These are phyloP conservation scores for Coniophora puteana DNA, from an alignment of 1,284 basidiomycete species.

Conservation along the genomic window DNA sequence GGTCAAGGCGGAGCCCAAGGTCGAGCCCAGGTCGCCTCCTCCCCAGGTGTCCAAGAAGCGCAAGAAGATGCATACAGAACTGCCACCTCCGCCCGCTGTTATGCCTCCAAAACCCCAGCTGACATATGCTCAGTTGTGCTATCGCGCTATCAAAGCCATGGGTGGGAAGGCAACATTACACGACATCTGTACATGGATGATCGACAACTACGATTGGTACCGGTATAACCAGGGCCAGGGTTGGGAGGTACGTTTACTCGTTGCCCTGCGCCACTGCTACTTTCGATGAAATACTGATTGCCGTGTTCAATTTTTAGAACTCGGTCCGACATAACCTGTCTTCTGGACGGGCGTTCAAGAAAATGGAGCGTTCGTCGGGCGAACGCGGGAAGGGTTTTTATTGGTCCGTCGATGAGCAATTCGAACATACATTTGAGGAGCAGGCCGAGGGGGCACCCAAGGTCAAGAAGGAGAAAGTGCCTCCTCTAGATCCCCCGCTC, in stretches of 20 bases:
- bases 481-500: conserved; percentile 51
- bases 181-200: conserved; percentile 91
- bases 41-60: conserved; percentile 61
- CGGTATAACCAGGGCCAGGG: conserved; percentile 73
- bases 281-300: no score
- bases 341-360: conserved; percentile 84
- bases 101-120: conserved; percentile 77
- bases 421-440: conserved; percentile 62
- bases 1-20: conserved; percentile 48
- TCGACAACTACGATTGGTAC: conserved; percentile 87
- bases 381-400: conserved; percentile 88
- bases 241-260: conserved; percentile 70
- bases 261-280: neutral
- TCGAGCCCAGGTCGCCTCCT: conserved; percentile 46
- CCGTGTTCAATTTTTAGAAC: conserved; percentile 57
- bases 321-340: conserved; percentile 92
- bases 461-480: conserved; percentile 48
- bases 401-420: conserved; percentile 81
- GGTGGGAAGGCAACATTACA: conserved; percentile 87
- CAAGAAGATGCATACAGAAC: conserved; percentile 57
- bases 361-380: conserved; percentile 78
- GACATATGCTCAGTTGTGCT: conserved; percentile 78
- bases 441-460: conserved; percentile 53
- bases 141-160: conserved; percentile 72
- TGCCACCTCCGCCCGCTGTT: conserved; percentile 59